phyloP scores from a whole-genome alignment of 1,284 basidiomycete genomes.

The Ustilago bromivora region DNA sequence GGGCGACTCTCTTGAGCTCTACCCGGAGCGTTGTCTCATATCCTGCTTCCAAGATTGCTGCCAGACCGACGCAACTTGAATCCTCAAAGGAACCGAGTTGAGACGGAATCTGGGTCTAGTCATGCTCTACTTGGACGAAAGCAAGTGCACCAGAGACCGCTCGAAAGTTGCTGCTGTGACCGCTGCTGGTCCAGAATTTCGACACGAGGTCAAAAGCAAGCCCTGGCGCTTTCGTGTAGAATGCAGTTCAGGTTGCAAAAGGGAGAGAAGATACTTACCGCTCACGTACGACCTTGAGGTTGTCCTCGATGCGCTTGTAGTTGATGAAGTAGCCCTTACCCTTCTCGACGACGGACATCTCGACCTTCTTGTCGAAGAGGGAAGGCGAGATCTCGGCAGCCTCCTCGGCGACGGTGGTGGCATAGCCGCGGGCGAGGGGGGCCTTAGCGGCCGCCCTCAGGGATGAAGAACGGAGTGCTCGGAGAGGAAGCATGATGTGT shows the following conservation, averaged over 20 bases:
- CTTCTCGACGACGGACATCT: conserved; percentile 67
- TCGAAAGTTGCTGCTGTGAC: no score
- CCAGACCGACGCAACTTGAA: no score
- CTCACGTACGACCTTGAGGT: conserved; percentile 68
- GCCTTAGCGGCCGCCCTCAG: conserved; percentile 52
- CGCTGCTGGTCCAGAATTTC: no score
- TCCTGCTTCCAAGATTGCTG: no score
- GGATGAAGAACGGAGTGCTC: conserved; percentile 54
- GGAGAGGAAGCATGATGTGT: conserved; percentile 56
- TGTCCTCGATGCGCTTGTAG: conserved; percentile 68
- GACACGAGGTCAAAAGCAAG: not conserved
- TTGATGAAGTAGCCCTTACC: conserved; percentile 69
- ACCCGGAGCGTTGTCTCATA: no score
- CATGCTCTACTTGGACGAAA: no score
- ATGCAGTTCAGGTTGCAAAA: not conserved
- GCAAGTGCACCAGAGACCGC: no score
- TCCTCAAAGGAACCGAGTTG: no score
- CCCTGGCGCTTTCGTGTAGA: not conserved
- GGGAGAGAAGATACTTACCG: conserved; percentile 45
- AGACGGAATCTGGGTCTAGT: no score
- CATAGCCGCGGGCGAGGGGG: conserved; percentile 62
- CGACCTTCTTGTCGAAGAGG: conserved; percentile 67
- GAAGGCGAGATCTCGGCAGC: conserved; percentile 58
- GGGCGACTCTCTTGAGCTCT: no score
- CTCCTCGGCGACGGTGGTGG: conserved; percentile 67